phyloP scores from a whole-genome alignment of 257 asterid genomes.

The Ajuga chamaepitys region DNA sequence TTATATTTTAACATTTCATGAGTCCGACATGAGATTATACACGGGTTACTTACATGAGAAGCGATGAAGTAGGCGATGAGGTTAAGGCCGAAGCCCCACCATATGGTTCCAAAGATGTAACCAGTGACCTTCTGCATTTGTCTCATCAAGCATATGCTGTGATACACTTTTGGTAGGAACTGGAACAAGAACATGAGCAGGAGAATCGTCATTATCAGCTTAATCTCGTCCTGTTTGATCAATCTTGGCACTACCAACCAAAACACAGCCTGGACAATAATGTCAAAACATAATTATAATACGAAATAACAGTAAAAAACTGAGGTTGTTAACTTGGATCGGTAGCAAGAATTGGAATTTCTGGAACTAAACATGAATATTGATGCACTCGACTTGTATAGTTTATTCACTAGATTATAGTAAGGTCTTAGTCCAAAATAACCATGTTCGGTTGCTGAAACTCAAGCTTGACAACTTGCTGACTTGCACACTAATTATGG shows the following conservation, averaged over 20 bases:
- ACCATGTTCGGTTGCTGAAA: too few relatives aligned
- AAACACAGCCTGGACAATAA: conserved; percentile 50
- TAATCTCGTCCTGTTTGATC: conserved; percentile 57
- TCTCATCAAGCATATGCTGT: conserved; percentile 67
- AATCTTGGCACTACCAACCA: conserved; percentile 76
- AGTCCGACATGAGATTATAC: neutral
- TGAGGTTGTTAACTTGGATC: too few relatives aligned
- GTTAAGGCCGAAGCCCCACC: conserved; percentile 99
- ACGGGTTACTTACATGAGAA: conserved; percentile 58
- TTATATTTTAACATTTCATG: neutral
- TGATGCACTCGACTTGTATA: too few relatives aligned
- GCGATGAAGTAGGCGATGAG: conserved; percentile 95
- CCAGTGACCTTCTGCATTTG: conserved; percentile 92
- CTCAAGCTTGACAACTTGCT: too few relatives aligned
- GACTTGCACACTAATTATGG: too few relatives aligned
- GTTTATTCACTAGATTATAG: too few relatives aligned
- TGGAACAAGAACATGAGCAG: conserved; percentile 78
- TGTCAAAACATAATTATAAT: neutral
- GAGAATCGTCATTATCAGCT: conserved; percentile 59
- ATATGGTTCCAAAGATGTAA: conserved; percentile 82
- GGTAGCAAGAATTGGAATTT: neutral
- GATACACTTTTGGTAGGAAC: conserved; percentile 81
- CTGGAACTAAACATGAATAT: too few relatives aligned
- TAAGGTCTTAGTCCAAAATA: too few relatives aligned
- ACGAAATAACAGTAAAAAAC: neutral